Evolutionary conservation across 192 early-diverging fungal species (phyloP).

Genomic region (Coemansia sp.): DNA sequence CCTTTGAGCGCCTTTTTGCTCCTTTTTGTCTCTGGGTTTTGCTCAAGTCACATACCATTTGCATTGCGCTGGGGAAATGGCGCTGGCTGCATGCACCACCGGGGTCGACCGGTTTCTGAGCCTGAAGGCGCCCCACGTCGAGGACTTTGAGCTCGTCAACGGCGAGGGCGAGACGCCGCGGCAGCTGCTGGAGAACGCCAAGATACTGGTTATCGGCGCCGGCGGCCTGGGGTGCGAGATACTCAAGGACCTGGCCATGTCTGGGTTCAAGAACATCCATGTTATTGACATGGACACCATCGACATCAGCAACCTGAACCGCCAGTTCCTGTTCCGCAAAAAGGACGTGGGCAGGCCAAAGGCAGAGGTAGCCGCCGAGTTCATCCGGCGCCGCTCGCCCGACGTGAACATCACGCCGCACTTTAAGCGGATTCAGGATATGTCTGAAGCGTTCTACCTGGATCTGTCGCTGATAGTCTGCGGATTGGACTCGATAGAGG

Average conservation of each 20-base stretch:
- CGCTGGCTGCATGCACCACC: slow-evolving; percentile 7
- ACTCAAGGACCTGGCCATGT: slow-evolving; percentile 73
- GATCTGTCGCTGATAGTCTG: slow-evolving; percentile 86
- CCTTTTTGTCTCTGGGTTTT: background rate
- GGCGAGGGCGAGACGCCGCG: slow-evolving; percentile 39
- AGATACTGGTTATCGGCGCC: slow-evolving; percentile 76
- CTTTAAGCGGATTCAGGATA: slow-evolving; percentile 93
- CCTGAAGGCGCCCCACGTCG: slow-evolving; percentile 42
- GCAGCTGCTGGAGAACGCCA: slow-evolving; percentile 50
- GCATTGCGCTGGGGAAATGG: slow-evolving; percentile 7
- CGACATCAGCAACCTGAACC: slow-evolving; percentile 76
- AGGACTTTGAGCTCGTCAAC: slow-evolving; percentile 45
- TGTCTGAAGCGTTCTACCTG: slow-evolving; percentile 86
- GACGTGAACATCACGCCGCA: slow-evolving; percentile 67
- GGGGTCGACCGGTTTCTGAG: slow-evolving; percentile 34
- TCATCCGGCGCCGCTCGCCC: slow-evolving; percentile 63
- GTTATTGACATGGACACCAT: slow-evolving; percentile 91
- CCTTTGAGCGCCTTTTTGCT: slow-evolving; percentile 1
- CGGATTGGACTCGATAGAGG: slow-evolving; percentile 92
- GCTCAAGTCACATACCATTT: too few relatives aligned
- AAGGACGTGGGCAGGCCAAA: slow-evolving; percentile 73
- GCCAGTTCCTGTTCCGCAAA: slow-evolving; percentile 77
- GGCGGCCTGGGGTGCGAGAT: slow-evolving; percentile 83
- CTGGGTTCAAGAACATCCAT: slow-evolving; percentile 73
- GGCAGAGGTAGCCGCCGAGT: slow-evolving; percentile 70